Base-by-base conservation (phyloP, 805 yeast species). In the Metschnikowia lunata region DNA sequence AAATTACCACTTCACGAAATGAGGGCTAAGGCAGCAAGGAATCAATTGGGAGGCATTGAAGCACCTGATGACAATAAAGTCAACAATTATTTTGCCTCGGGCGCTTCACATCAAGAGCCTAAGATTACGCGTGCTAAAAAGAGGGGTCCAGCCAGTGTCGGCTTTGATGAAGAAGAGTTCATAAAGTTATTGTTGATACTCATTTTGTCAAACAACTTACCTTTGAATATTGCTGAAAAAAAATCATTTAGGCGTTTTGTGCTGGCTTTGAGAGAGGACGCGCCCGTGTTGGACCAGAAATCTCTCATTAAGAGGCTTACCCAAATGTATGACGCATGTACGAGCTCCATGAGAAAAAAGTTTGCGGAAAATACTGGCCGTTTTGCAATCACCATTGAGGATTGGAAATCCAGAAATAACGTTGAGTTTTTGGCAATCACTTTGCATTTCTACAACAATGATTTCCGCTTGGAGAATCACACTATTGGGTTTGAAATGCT, bases 381-480 rank as follows among this genome's bases (percentile, higher is more conserved):
- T n/a, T 40, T 34, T 29, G 18, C 41, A 8, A n/a, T 38, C 35
- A 38, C 41, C 23, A 38, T 38, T 15, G 35, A 38, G 6, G 35
- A 38, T 14, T 38, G 41, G 34, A 30, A 31, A n/a, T 38, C 35
- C n/a, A 9, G 28, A 10, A 30, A 38, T 11, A 38, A 31, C 29
- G 14, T 30, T 2, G 41, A 38, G n/a, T 29, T 29, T 29, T 29
- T 29, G 31, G n/a, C n/a, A 11, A 29, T 29, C n/a, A 29, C 31
- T 11, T 38, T 38, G 34, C 41, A 38, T 26, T 38, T 38, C 23
- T 38, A 38, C 35, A 38, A 31, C 14, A 29, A 37, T n/a, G 11
- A 27, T 11, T 37, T 37, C 14, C 33, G 18, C 8, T 29, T 37
- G 33, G 41, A 38, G 35, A 38, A 15, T 7, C 31, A 38, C 34